A percentile compares a stretch with the other conserved stretches of the same genome.
These are phyloP conservation scores for Hypoxylon cercidicola DNA, from an alignment of 495 filamentous ascomycete genomes.

Conservation along the genomic window DNA sequence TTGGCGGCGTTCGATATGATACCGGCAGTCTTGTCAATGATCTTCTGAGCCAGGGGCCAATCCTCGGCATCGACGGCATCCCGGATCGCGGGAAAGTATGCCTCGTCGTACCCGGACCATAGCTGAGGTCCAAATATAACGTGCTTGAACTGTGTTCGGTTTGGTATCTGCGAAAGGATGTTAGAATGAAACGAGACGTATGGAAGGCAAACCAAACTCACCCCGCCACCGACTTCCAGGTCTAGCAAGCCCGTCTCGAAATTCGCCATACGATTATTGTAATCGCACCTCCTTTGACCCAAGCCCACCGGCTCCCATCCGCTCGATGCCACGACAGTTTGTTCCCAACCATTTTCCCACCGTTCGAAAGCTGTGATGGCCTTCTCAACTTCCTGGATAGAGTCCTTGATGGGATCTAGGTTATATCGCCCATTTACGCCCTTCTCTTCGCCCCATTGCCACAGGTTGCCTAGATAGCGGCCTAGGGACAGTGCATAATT, in stretches of 20 bases:
- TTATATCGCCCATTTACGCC: conserved; percentile 62
- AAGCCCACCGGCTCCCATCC: conserved; percentile 76
- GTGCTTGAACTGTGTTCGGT: conserved; percentile 94
- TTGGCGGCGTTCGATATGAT: conserved; percentile 73
- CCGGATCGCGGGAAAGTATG: conserved; percentile 84
- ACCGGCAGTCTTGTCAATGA: conserved; percentile 76
- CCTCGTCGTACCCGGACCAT: conserved; percentile 79
- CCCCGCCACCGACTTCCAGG: conserved; percentile 72
- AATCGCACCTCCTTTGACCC: conserved; percentile 69
- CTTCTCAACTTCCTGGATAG: conserved; percentile 66
- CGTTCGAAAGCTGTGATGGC: conserved; percentile 72
- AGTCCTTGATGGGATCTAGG: conserved; percentile 67
- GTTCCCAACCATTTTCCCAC: conserved; percentile 79
- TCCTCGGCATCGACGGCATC: conserved; percentile 80
- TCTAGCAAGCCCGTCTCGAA: conserved; percentile 90
- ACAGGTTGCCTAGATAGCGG: conserved; percentile 72
- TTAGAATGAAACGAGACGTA: conserved; percentile 12
- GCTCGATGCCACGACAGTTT: conserved; percentile 68
- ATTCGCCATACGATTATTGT: conserved; percentile 76
- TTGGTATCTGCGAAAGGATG: conserved; percentile 69
- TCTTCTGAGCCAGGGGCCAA: conserved; percentile 73
- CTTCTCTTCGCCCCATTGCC: conserved; percentile 68
- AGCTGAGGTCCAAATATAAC: conserved; percentile 84
- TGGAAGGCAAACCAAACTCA: conserved; percentile 56
- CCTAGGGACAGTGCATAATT: conserved; percentile 68